These are phyloP conservation scores for Citrullus amarus DNA, from an alignment of 306 rosid species.

Conservation along the genomic window DNA sequence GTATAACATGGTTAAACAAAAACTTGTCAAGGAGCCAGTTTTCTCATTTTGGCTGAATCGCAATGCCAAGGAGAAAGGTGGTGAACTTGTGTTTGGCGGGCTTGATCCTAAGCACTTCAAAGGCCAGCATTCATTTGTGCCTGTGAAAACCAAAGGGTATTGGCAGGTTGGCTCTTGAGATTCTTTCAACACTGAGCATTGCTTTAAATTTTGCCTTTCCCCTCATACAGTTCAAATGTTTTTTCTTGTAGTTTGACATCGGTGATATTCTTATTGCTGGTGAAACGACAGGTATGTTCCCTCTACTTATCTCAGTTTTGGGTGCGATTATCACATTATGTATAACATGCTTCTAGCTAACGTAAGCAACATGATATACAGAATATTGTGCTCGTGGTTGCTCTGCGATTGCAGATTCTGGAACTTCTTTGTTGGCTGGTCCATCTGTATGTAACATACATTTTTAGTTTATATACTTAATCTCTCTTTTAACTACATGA, in stretches of 20 bases:
- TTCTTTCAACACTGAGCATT: background rate
- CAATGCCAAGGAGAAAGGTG: conserved; percentile 54
- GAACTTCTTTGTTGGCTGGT: conserved; percentile 90
- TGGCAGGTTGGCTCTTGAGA: conserved; percentile 67
- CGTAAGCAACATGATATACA: conserved; percentile 23
- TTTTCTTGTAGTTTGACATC: conserved; percentile 49
- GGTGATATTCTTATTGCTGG: conserved; percentile 71
- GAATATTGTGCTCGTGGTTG: conserved; percentile 65
- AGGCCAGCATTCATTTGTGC: conserved; percentile 79
- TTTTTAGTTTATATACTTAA: background rate
- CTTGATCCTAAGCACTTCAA: conserved; percentile 78
- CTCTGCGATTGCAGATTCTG: conserved; percentile 90
- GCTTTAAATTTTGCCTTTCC: background rate
- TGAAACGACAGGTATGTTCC: conserved; percentile 58
- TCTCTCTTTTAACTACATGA: conserved; percentile 5
- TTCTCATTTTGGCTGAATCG: conserved; percentile 98
- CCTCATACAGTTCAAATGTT: conserved; percentile 3
- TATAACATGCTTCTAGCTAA: conserved; percentile 18
- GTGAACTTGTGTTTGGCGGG: conserved; percentile 94
- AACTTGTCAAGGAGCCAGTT: conserved; percentile 59
- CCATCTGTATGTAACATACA: conserved; percentile 56
- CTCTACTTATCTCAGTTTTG: background rate
- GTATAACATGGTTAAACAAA: conserved; percentile 78
- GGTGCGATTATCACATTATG: no score
- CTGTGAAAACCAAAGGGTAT: conserved; percentile 73